Conservation (phyloP, 1,139 yeast species). For the Ogataea hybrid region DNA sequence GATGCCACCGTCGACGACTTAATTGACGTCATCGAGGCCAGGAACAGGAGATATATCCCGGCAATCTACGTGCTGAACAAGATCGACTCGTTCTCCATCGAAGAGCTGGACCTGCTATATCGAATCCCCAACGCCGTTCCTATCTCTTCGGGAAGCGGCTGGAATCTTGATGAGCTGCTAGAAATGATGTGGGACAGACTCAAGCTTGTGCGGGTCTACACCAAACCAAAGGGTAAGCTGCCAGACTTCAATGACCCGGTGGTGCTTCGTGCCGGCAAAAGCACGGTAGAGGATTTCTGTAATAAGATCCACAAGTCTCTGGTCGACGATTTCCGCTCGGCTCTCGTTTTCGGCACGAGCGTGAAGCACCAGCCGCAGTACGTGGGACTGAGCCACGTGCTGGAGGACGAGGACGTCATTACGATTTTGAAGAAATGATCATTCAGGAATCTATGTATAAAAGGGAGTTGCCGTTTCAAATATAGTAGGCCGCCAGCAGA, state of each 20-base stretch:
- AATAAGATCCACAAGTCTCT: constrained; percentile 92
- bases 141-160: constrained; percentile 89
- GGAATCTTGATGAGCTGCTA: constrained; percentile 93
- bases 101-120: constrained; percentile 85
- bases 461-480: constrained; percentile 21
- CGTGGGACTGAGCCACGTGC: constrained; percentile 78
- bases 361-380: constrained; percentile 98
- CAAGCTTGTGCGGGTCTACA: constrained; percentile 88
- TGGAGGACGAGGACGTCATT: constrained; percentile 96
- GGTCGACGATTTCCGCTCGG: constrained; percentile 90
- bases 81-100: constrained; percentile 90
- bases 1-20: constrained; percentile 97
- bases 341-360: constrained; percentile 86
- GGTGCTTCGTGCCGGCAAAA: constrained; percentile 76
- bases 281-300: constrained; percentile 94
- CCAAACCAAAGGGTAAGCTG: constrained; percentile 91
- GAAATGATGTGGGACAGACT: constrained; percentile 94
- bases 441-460: not conserved
- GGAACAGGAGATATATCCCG: constrained; percentile 89
- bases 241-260: constrained; percentile 97
- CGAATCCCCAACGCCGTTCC: constrained; percentile 97
- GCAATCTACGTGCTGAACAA: constrained; percentile 93
- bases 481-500: constrained; percentile 62
- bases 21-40: constrained; percentile 90
- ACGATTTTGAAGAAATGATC: constrained; percentile 75